Conservation (phyloP, 257 asterid species). For the Echites panduratus region DNA sequence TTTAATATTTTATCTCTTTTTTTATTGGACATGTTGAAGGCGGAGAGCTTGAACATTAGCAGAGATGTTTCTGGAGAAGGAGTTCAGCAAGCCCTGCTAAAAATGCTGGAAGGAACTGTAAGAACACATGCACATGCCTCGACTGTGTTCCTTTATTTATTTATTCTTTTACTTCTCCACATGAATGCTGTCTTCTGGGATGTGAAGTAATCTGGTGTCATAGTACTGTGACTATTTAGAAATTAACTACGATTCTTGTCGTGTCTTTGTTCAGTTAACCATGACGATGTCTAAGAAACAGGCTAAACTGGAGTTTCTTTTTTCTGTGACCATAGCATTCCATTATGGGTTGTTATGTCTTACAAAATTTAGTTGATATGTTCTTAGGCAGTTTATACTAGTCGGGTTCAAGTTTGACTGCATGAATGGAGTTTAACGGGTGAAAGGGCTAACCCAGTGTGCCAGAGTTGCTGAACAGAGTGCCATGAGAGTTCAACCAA, state of each 20-base stretch:
- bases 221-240: too few species aligned
- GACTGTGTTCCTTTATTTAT: background rate
- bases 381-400: background rate
- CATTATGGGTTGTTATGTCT: background rate
- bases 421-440: background rate
- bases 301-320: background rate
- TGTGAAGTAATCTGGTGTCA: background rate
- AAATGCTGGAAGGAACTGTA: conserved; percentile 97
- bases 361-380: background rate
- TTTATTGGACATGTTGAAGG: conserved; percentile 37
- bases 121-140: conserved; percentile 25
- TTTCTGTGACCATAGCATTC: background rate
- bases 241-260: background rate
- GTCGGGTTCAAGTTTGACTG: background rate
- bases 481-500: background rate
- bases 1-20: conserved; percentile 2
- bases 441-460: background rate
- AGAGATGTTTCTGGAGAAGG: conserved; percentile 98
- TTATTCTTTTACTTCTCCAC: background rate
- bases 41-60: conserved; percentile 85
- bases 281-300: background rate
- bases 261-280: background rate
- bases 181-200: background rate
- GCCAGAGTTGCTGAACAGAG: background rate
- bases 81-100: conserved; percentile 92